Conservation (phyloP, 2,329 filamentous ascomycete genomes). For the Microcyclospora tardicrescens region DNA sequence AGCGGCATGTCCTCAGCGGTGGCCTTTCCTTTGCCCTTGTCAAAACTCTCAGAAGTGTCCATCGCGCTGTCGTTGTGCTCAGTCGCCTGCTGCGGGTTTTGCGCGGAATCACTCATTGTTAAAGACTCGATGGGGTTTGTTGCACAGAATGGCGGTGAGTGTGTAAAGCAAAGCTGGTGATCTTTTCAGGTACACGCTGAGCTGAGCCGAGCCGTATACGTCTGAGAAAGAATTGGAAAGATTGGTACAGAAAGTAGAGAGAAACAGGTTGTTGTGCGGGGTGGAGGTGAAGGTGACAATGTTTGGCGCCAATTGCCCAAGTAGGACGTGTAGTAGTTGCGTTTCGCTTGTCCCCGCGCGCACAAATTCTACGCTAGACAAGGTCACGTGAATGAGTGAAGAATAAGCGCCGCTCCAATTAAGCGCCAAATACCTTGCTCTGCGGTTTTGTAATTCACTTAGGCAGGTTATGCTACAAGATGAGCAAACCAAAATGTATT, state of each 20-base stretch:
- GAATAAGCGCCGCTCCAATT: too few relatives aligned
- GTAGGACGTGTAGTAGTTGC: background rate
- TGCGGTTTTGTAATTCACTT: too few relatives aligned
- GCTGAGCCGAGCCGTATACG: too few relatives aligned
- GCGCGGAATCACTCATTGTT: constrained; percentile 9
- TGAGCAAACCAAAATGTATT: too few relatives aligned
- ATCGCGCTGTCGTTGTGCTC: constrained; percentile 24
- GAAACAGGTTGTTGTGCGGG: constrained; percentile 3
- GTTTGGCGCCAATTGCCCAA: background rate
- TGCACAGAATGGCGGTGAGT: too few relatives aligned
- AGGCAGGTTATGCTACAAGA: too few relatives aligned
- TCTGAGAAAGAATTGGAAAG: background rate
- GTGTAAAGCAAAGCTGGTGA: too few relatives aligned
- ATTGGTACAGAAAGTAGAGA: background rate
- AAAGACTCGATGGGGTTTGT: too few relatives aligned
- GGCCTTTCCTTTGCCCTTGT: constrained; percentile 85
- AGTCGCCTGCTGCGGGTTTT: constrained; percentile 12
- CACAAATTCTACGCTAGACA: too few relatives aligned
- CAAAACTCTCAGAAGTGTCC: constrained; percentile 31
- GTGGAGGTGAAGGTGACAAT: background rate
- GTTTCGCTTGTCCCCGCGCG: background rate
- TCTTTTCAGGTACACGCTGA: too few relatives aligned
- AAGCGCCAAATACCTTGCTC: too few relatives aligned
- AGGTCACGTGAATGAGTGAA: too few relatives aligned
- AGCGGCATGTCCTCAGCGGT: constrained; percentile 48